Base-by-base conservation (phyloP, 2,329 filamentous ascomycete species). In the Clarireedia homoeocarpa region DNA sequence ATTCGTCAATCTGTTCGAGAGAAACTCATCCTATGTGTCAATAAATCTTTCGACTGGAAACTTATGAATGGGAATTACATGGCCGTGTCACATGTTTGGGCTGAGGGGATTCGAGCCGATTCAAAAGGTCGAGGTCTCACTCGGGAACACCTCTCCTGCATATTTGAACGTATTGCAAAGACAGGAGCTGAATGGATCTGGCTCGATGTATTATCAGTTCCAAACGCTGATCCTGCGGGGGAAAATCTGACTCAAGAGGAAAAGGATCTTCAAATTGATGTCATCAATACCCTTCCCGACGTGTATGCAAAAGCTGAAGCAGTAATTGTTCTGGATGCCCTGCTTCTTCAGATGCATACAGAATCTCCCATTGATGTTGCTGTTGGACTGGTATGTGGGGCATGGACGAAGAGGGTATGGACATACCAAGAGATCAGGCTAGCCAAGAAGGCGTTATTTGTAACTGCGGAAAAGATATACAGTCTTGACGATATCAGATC, bases 361-460 rank as follows among this genome's bases (percentile, higher is more conserved):
- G 36, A 42, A 1, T 40, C 56, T 15, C 39, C 38, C 2, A 6
- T 56, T 24, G 61, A 62, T 36, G 50, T 60, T 14, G 61, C 61
- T 10, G 55, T 58, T 15, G 52, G 46, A 14, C 50, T 62, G 12
- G 24, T 45, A n/a, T 59, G 59, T 40, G 61, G 61, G 2, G 48
- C 49, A 53, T 62, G 61, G 61, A 40, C 46, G 23, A 58, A 57
- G 6, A 44, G 61, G 23, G 51, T 62, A 15, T 62, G 61, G 58
- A 62, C 61, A 4, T 62, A 48, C n/a, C 61, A 62, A 48, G 61
- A 62, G 49, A 59, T 61, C n/a, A 55, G 57, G 48, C 55, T 62
- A 23, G 61, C 61, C 7, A 58, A 30, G 24, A 50, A 47, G 24
- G 59, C 58, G 4, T 10, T 56, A 5, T 17, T 56, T 20, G 38